Base-by-base conservation (phyloP, 495 filamentous ascomycete genomes). In the Paragyromitra xinjiangensis region DNA sequence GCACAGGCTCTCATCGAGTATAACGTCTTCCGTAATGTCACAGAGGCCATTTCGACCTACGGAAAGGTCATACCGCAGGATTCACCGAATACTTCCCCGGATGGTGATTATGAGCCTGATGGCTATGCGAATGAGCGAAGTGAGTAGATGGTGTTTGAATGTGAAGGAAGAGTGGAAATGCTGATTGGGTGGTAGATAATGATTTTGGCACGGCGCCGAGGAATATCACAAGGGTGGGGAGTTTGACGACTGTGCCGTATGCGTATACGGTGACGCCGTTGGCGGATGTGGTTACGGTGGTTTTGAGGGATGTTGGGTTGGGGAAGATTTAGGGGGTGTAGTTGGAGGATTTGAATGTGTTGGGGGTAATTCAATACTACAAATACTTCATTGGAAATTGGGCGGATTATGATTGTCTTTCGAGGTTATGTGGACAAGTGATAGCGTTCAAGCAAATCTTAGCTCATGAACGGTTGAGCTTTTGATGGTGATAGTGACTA, bases 51-150 rank as follows among this genome's bases (percentile, higher is more conserved):
- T 24, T 84, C 81, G 51, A 86, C 85, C 26, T 86, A 87, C 68
- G 85, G 86, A 0, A 74, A 85, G 26, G 85, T 87, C 7, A 86
- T 86, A 62, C 86, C 86, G 14, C 81, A 80, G 22, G 85, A 87
- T 71, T 79, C 69, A 4, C 84, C 84, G 1, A 85, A 85, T 58
- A 84, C 82, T 0, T 73, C 64, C 16, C 83, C 84, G 5, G 82
- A 84, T 26, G 84, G 84, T 6, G 84, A 85, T 64, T 83, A 68
- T 55, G 84, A 85, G 73, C 81, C 84, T 29, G 84, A 85, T 82
- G 84, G 84, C 1, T 85, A 78, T 81, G 84, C 83, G 72, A 86
- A 87, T 78, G 74, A 85, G 44, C 81, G 85, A 45, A 82, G 86
- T 84, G 69, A 83, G 83, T 84, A 11, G 19, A 65, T 53, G 19